phyloP scores from a whole-genome alignment of 345 rosid genomes.

The Aquilaria sinensis region DNA sequence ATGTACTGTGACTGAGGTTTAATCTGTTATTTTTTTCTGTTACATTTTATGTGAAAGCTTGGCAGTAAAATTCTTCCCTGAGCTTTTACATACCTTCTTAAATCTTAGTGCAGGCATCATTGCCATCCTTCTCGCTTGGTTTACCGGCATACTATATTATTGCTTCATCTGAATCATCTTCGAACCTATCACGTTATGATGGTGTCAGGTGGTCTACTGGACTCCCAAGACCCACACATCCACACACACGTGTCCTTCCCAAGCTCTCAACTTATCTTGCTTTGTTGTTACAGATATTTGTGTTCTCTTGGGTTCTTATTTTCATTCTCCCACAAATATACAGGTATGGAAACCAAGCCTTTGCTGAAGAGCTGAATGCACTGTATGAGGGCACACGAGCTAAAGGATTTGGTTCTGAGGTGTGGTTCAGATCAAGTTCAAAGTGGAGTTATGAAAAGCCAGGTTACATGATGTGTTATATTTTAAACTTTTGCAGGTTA shows the following conservation, averaged over 20 bases:
- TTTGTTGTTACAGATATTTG: background rate
- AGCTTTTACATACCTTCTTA: background rate
- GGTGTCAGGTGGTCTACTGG: slow-evolving; percentile 58
- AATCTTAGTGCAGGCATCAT: slow-evolving; percentile 47
- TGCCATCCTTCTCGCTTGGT: slow-evolving; percentile 85
- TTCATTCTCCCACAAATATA: slow-evolving; percentile 10
- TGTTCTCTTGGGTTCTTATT: background rate
- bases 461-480: background rate
- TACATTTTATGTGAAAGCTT: background rate
- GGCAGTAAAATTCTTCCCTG: background rate
- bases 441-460: slow-evolving; percentile 3
- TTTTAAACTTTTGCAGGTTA: slow-evolving; percentile 43
- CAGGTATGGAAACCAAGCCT: slow-evolving; percentile 81
- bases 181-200: slow-evolving; percentile 85
- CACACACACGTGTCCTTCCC: too few species aligned
- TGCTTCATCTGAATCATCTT: slow-evolving; percentile 89
- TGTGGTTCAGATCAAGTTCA: slow-evolving; percentile 9
- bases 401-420: slow-evolving; percentile 87
- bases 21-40: slow-evolving; percentile 1
- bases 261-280: too few species aligned
- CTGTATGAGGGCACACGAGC: slow-evolving; percentile 79
- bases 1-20: slow-evolving; percentile 62
- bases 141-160: slow-evolving; percentile 87
- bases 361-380: slow-evolving; percentile 63
- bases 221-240: too few species aligned